Evolutionary conservation across 1,284 basidiomycete species (phyloP).

Genomic region (Hypsizygus ulmarius): DNA sequence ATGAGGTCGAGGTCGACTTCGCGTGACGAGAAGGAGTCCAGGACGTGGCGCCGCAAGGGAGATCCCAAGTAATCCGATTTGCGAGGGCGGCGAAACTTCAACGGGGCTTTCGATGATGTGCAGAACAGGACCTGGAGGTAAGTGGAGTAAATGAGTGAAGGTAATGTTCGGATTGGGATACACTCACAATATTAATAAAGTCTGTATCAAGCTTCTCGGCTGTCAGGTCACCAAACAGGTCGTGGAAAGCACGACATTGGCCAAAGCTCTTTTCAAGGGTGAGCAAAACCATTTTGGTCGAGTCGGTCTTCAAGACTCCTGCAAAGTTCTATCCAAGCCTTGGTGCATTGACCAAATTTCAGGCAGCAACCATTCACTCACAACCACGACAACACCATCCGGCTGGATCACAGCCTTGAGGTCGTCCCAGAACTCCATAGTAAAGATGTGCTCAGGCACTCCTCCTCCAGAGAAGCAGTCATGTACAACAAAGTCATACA

Average conservation of each 20-base stretch:
- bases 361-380: conserved; percentile 37
- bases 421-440: conserved; percentile 77
- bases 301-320: conserved; percentile 60
- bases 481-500: conserved; percentile 80
- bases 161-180: neutral
- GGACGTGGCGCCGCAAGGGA: conserved; percentile 55
- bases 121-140: conserved; percentile 73
- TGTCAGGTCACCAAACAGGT: conserved; percentile 45
- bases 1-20: conserved; percentile 56
- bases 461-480: conserved; percentile 91
- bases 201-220: conserved; percentile 49
- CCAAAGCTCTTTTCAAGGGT: conserved; percentile 70
- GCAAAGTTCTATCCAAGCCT: conserved; percentile 42
- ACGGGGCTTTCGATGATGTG: conserved; percentile 51
- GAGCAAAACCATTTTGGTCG: conserved; percentile 63
- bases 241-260: conserved; percentile 80
- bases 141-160: conserved; percentile 2
- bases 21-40: conserved; percentile 42
- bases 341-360: neutral
- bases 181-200: conserved; percentile 73
- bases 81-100: conserved; percentile 62
- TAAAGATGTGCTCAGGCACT: conserved; percentile 81
- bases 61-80: conserved; percentile 65
- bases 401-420: conserved; percentile 62
- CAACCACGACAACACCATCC: conserved; percentile 78